A percentile compares a stretch with the other conserved stretches of the same genome.
These are phyloP conservation scores for Lagenidium giganteum DNA, from an alignment of 352 stramenopile species.

Conservation along the genomic window DNA sequence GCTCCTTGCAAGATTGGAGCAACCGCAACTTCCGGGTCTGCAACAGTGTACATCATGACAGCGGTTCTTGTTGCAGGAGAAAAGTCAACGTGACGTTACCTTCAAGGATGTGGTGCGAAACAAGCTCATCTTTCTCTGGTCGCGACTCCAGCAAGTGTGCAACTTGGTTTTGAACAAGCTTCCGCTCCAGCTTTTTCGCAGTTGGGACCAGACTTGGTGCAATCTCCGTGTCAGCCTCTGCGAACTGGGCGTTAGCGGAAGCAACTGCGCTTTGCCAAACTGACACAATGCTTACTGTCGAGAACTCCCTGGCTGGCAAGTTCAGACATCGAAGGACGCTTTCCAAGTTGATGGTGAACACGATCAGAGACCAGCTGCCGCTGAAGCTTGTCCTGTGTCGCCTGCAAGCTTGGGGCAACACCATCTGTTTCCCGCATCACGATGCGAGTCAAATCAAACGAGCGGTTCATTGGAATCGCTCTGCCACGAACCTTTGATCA, in stretches of 20 bases:
- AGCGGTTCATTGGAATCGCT: neutral
- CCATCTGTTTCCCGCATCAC: slow-evolving; percentile 36
- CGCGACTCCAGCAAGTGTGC: slow-evolving; percentile 72
- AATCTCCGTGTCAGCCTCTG: slow-evolving; percentile 49
- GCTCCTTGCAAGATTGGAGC: slow-evolving; percentile 61
- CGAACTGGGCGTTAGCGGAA: too few relatives aligned
- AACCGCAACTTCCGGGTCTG: slow-evolving; percentile 36
- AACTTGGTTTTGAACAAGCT: slow-evolving; percentile 77
- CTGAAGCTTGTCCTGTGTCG: slow-evolving; percentile 72
- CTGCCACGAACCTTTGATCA: slow-evolving; percentile 37
- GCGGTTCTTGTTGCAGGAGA: neutral
- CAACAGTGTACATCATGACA: too few relatives aligned
- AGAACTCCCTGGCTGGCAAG: slow-evolving; percentile 55
- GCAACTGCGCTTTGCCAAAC: too few relatives aligned
- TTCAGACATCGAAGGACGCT: slow-evolving; percentile 58
- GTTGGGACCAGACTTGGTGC: slow-evolving; percentile 63
- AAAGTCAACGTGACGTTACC: slow-evolving; percentile 19
- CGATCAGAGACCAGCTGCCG: slow-evolving; percentile 72
- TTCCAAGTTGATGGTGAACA: slow-evolving; percentile 65
- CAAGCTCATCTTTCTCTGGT: slow-evolving; percentile 73
- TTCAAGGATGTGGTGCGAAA: slow-evolving; percentile 68
- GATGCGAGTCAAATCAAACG: neutral
- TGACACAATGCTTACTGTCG: slow-evolving; percentile 27
- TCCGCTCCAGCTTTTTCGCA: slow-evolving; percentile 74
- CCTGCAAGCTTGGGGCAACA: slow-evolving; percentile 72